Evolutionary conservation across 2,329 filamentous ascomycete genomes (phyloP).

Genomic region (Scedosporium minutisporum): DNA sequence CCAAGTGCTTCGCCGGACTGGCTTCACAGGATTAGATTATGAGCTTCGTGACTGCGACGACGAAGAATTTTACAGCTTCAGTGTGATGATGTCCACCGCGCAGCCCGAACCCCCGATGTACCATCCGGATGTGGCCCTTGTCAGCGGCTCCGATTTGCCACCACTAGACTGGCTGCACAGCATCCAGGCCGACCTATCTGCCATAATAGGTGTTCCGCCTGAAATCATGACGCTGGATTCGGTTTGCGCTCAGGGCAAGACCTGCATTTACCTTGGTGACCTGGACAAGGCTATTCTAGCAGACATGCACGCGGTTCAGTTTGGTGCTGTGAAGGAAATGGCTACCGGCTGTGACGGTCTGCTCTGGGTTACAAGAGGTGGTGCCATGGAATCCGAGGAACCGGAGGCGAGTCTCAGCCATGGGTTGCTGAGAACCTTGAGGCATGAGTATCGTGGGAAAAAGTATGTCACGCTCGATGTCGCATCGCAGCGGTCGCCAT

Average conservation of each 20-base stretch:
- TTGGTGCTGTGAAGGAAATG: not conserved
- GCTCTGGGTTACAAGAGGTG: not conserved
- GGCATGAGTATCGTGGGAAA: not conserved
- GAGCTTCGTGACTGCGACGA: constrained; percentile 1
- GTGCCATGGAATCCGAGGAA: not conserved
- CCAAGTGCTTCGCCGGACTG: not conserved
- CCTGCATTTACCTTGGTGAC: not conserved
- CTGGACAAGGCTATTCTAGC: not conserved
- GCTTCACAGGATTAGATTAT: constrained; percentile 2
- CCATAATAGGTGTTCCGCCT: too few species aligned
- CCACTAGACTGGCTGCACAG: not conserved
- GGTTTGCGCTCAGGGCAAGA: not conserved
- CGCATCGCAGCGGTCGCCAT: too few species aligned
- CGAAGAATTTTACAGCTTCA: not conserved
- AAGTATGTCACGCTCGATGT: not conserved
- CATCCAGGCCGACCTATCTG: not conserved
- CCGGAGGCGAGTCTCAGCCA: not conserved
- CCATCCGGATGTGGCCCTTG: not conserved
- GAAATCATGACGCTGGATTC: too few species aligned
- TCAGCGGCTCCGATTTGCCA: not conserved
- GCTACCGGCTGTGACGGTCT: not conserved
- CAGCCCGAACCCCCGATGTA: not conserved
- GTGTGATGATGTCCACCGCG: constrained; percentile 3
- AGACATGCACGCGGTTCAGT: not conserved
- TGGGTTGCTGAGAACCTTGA: not conserved